These are phyloP conservation scores for Ascobolus immersus DNA, from an alignment of 495 filamentous ascomycete genomes.

Conservation along the genomic window DNA sequence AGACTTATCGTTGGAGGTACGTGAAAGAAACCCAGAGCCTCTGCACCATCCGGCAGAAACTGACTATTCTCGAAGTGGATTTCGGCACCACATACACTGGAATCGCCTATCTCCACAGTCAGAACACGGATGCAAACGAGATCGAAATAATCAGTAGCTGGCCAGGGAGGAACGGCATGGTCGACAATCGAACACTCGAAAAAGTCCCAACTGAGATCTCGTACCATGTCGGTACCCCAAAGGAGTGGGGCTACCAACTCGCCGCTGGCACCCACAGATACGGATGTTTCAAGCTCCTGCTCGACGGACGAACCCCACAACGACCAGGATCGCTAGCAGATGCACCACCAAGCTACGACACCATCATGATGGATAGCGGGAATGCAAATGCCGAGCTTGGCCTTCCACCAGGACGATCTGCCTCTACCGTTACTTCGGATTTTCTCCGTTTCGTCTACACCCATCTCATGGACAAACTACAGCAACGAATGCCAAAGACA, in stretches of 20 bases:
- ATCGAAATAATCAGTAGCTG: slow-evolving; percentile 7
- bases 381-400: slow-evolving; percentile 3
- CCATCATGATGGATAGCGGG: slow-evolving; percentile 1
- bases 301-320: slow-evolving; percentile 4
- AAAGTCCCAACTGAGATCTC: slow-evolving; percentile 6
- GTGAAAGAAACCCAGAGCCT: no score
- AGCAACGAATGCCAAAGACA: neutral
- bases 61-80: slow-evolving; percentile 2
- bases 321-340: neutral
- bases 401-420: slow-evolving; percentile 3
- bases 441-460: slow-evolving; percentile 5
- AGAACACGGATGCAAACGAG: neutral
- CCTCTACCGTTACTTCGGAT: slow-evolving; percentile 1
- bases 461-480: slow-evolving; percentile 3
- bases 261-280: neutral
- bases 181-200: neutral
- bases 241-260: slow-evolving; percentile 6
- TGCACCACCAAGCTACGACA: no score
- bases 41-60: neutral
- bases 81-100: slow-evolving; percentile 10
- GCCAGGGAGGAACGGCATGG: slow-evolving; percentile 2
- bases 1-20: no score
- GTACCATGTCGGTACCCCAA: neutral
- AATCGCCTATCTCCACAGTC: neutral
- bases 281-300: slow-evolving; percentile 6